Conservation (phyloP, 2,329 filamentous ascomycete genomes). For the Colletotrichum sp. region DNA sequence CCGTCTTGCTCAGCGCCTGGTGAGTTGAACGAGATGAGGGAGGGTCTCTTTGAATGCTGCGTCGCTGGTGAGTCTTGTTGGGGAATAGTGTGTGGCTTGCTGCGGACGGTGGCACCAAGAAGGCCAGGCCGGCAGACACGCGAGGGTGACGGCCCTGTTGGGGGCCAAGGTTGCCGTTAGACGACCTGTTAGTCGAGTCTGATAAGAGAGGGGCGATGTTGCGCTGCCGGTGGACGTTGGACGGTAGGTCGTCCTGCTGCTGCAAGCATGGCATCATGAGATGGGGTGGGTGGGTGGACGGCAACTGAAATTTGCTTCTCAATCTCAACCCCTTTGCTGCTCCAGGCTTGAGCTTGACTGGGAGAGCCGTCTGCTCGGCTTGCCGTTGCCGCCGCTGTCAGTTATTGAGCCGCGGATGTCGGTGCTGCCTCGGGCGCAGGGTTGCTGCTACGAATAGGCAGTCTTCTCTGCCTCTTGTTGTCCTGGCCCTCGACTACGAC, state of each 20-base stretch:
- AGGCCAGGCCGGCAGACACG: not conserved
- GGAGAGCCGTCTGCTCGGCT: not conserved
- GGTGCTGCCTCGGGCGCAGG: not conserved
- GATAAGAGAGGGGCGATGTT: constrained; percentile 20
- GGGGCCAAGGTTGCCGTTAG: not conserved
- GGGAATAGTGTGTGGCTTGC: not conserved
- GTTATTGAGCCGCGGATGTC: not conserved
- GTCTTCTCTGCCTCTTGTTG: not conserved
- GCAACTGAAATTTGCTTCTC: not conserved
- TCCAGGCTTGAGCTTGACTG: not conserved
- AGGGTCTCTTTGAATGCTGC: not conserved
- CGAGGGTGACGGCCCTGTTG: not conserved
- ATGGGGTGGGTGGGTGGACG: not conserved
- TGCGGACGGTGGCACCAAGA: not conserved
- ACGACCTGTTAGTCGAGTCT: not conserved
- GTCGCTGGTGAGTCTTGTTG: not conserved
- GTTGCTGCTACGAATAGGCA: not conserved
- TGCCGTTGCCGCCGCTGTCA: not conserved
- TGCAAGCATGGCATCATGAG: constrained; percentile 9
- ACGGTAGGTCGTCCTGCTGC: constrained; percentile 3
- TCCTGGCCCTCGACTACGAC: not conserved
- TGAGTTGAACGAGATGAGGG: not conserved
- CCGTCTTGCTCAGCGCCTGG: not conserved
- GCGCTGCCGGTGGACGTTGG: constrained; percentile 10
- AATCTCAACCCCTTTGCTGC: not conserved